Evolutionary conservation across 257 asterid species (phyloP).

Genomic region (Verbena officinalis): DNA sequence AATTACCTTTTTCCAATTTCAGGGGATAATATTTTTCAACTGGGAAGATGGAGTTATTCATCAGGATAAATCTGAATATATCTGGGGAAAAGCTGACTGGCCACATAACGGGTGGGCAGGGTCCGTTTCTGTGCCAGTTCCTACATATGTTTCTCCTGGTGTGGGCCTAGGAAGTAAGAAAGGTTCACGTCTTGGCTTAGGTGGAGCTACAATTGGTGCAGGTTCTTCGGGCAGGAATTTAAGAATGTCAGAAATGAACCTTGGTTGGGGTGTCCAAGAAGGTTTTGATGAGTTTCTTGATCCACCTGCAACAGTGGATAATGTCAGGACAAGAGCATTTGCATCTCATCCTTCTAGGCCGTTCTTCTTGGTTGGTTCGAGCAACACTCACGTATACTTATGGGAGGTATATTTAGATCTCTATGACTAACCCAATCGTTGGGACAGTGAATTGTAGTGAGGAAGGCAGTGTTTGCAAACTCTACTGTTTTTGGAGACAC

Average conservation of each 20-base stretch:
- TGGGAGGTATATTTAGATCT: constrained; percentile 88
- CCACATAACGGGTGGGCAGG: constrained; percentile 95
- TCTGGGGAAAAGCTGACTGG: constrained; percentile 97
- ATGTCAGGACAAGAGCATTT: constrained; percentile 76
- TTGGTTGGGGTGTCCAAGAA: constrained; percentile 93
- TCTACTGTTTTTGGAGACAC: too few species aligned
- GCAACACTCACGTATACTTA: constrained; percentile 86
- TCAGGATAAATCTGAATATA: constrained; percentile 58
- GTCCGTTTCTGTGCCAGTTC: constrained; percentile 68
- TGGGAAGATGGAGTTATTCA: constrained; percentile 72
- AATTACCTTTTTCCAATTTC: constrained; percentile 32
- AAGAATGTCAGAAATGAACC: constrained; percentile 62
- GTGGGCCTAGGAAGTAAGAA: constrained; percentile 80
- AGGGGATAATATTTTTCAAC: constrained; percentile 88
- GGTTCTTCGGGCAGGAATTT: constrained; percentile 49
- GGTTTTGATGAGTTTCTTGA: constrained; percentile 81
- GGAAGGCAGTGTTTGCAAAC: too few species aligned
- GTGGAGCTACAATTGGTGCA: constrained; percentile 80
- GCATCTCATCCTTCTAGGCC: constrained; percentile 92
- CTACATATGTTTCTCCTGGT: constrained; percentile 76
- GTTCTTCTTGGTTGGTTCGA: constrained; percentile 92
- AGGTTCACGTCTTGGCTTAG: constrained; percentile 70
- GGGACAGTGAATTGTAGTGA: too few species aligned
- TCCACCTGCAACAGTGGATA: constrained; percentile 83
- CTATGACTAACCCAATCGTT: not conserved